These are phyloP conservation scores for Lasiodiplodia theobromae DNA, from an alignment of 2,329 filamentous ascomycete genomes.

Conservation along the genomic window DNA sequence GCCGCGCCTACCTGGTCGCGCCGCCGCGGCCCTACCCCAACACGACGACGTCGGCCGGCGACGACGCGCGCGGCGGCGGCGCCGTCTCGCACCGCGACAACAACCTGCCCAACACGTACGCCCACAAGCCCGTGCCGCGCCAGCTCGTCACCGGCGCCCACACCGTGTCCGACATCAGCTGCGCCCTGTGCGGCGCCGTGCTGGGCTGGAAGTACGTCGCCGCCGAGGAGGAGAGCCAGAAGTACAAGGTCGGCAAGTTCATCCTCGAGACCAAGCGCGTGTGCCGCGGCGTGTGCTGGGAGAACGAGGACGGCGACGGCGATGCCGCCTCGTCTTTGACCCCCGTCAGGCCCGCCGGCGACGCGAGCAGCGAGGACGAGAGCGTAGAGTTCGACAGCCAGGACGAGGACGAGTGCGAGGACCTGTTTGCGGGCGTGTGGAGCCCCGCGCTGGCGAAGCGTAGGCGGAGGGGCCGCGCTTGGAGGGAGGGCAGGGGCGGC, in stretches of 20 bases:
- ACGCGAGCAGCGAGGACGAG: slow-evolving; percentile 34
- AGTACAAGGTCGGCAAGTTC: slow-evolving; percentile 72
- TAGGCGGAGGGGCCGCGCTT: slow-evolving; percentile 44
- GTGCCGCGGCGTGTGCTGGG: slow-evolving; percentile 60
- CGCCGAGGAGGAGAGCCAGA: slow-evolving; percentile 66
- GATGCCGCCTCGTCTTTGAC: not conserved
- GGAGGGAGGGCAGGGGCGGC: slow-evolving; percentile 26
- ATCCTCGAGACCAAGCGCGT: slow-evolving; percentile 68
- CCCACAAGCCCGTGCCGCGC: slow-evolving; percentile 62
- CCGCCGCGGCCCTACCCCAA: slow-evolving; percentile 40
- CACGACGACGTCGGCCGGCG: slow-evolving; percentile 18
- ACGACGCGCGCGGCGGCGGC: slow-evolving; percentile 20
- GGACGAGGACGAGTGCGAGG: slow-evolving; percentile 72
- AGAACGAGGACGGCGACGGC: slow-evolving; percentile 42
- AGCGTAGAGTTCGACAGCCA: slow-evolving; percentile 68
- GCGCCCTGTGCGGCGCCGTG: slow-evolving; percentile 61
- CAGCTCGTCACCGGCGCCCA: slow-evolving; percentile 69
- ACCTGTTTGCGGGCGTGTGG: slow-evolving; percentile 69
- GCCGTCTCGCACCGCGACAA: slow-evolving; percentile 34
- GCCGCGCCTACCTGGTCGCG: slow-evolving; percentile 68
- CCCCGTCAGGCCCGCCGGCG: not conserved
- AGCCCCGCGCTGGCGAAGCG: slow-evolving; percentile 60
- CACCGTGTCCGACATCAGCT: slow-evolving; percentile 67
- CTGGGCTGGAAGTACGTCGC: slow-evolving; percentile 71
- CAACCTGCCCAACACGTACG: slow-evolving; percentile 65